Base-by-base conservation (phyloP, 164 flowering plant genomes). In the Cinnamomum chago region DNA sequence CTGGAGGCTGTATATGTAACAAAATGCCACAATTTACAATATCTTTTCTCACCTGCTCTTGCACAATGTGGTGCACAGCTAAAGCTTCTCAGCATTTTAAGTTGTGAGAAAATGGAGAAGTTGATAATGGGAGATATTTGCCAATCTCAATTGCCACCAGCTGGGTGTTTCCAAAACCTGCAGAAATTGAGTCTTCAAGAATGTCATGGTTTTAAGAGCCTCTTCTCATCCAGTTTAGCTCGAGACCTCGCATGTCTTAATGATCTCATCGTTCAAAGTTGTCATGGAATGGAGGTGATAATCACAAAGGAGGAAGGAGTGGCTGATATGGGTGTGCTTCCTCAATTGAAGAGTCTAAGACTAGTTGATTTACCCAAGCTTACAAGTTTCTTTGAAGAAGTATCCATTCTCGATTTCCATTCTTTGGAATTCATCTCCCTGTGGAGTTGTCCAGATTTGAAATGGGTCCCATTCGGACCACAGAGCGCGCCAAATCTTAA, bases 81-180 rank as follows among this genome's bases (percentile, higher is more conserved):
- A 23, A 25, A 23, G 67, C 4, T 3, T 11, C 27, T 65, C 27
- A 0, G 17, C 18, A 25, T 65, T 25, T 2, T 9, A 0, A 7
- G 35, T 24, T 65, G 67, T 65, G 67, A 25, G 28, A 65, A 65
- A 27, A 65, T 65, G 67, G 67, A 65, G 30, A 25, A 25, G 24
- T 65, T 65, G 5, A 65, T 65, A 23, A 14, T 14, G 30, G 30
- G 7, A 13, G 67, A 23, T 12, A 27, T 10, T 28, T 28, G 30
- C 30, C 30, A 28, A 28, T 28, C 30, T 28, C 30, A 28, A 25
- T 14, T 65, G 11, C 35, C 67, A 65, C 35, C 23, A n/a, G 17
- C 17, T 7, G 14, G 17, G 11, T n/a, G 10, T 4, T 65, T 65
- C 67, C 35, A 2, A 7, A 65, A 25, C 17, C 30, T 65, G 1